Conservation (phyloP, 495 filamentous ascomycete genomes). For the Neurospora terricola region DNA sequence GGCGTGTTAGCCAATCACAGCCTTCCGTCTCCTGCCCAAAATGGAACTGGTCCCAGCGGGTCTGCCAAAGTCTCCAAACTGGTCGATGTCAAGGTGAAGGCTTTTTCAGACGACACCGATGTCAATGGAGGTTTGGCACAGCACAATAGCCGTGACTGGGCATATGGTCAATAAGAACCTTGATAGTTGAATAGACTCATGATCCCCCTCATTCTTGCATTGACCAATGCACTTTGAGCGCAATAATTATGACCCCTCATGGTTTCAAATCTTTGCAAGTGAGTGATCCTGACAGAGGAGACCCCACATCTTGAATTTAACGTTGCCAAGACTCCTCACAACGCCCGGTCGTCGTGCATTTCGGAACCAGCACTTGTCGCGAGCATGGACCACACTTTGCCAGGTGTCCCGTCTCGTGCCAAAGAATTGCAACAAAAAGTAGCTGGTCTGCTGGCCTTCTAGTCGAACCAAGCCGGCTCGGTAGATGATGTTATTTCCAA, state of each 20-base stretch:
- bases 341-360: neutral
- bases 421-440: neutral
- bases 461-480: neutral
- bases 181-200: neutral
- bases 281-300: neutral
- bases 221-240: neutral
- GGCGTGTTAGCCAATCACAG: neutral
- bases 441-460: neutral
- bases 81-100: neutral
- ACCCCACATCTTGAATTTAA: neutral
- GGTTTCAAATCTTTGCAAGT: neutral
- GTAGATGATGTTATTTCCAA: neutral
- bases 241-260: neutral
- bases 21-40: neutral
- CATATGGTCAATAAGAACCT: neutral
- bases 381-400: neutral
- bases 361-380: neutral
- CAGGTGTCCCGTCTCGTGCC: neutral
- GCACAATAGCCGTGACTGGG: neutral
- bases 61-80: too few relatives aligned
- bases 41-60: neutral
- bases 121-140: neutral
- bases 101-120: neutral
- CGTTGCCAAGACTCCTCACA: neutral
- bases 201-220: neutral